Conservation (phyloP, 768 basidiomycete genomes). For the Serendipita sp. region DNA sequence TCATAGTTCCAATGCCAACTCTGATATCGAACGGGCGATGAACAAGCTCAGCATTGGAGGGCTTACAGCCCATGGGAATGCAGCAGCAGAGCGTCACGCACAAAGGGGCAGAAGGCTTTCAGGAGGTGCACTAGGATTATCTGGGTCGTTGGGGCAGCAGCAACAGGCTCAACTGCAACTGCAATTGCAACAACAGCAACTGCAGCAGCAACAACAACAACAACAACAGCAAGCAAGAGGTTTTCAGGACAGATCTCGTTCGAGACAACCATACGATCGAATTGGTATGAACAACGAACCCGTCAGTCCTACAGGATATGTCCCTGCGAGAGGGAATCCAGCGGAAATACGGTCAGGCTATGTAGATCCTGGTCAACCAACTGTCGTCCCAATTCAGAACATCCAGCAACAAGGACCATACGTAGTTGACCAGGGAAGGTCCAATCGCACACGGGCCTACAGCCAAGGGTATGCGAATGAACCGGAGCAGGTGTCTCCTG, state of each 20-base stretch:
- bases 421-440: too few relatives aligned
- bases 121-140: neutral
- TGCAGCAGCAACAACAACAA: neutral
- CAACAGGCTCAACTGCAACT: neutral
- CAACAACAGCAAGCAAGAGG: neutral
- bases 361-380: too few relatives aligned
- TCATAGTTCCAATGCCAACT: neutral
- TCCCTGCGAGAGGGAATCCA: too few relatives aligned
- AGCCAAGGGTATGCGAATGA: too few relatives aligned
- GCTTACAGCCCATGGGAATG: neutral
- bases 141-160: neutral
- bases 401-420: neutral
- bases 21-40: neutral
- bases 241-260: neutral
- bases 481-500: neutral
- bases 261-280: neutral
- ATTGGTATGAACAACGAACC: neutral
- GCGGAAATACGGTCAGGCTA: too few relatives aligned
- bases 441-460: too few relatives aligned
- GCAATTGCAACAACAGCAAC: neutral
- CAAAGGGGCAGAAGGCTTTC: neutral
- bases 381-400: neutral
- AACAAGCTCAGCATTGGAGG: neutral
- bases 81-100: neutral
- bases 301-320: neutral